A percentile compares a stretch with the other conserved stretches of the same genome.
These are phyloP conservation scores for Petrea volubilis DNA, from an alignment of 257 asterid species.

Conservation along the genomic window DNA sequence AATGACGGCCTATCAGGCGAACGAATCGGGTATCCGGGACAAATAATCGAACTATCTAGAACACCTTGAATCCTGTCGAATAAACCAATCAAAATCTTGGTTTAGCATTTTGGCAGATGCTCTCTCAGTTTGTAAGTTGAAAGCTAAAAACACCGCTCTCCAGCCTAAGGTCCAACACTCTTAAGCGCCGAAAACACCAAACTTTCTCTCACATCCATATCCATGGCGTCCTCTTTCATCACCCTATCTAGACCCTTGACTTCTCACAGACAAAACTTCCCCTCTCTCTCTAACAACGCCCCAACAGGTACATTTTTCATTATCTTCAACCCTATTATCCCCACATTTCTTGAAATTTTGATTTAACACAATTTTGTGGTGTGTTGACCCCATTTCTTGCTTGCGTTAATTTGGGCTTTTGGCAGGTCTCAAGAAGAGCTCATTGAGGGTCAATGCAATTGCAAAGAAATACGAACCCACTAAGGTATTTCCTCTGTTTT, in stretches of 20 bases:
- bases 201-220: slow-evolving; percentile 36
- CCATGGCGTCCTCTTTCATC: slow-evolving; percentile 77
- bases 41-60: slow-evolving; percentile 8
- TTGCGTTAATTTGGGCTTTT: not conserved
- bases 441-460: slow-evolving; percentile 65
- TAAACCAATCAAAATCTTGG: not conserved
- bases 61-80: slow-evolving; percentile 2
- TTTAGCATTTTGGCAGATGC: not conserved
- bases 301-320: slow-evolving; percentile 33
- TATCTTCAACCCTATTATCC: not conserved
- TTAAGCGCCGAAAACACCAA: not conserved
- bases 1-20: not conserved
- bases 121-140: not conserved
- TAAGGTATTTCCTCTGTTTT: slow-evolving; percentile 44
- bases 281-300: slow-evolving; percentile 31
- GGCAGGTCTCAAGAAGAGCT: slow-evolving; percentile 42
- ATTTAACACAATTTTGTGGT: not conserved
- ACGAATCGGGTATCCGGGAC: slow-evolving; percentile 7
- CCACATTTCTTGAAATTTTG: slow-evolving; percentile 6
- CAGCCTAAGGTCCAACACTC: slow-evolving; percentile 13
- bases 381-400: not conserved
- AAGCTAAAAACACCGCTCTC: not conserved
- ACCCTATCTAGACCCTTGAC: slow-evolving; percentile 50
- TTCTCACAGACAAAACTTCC: slow-evolving; percentile 34
- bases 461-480: slow-evolving; percentile 69